A percentile compares a stretch with the other conserved stretches of the same genome.
phyloP scores from a whole-genome alignment of 805 yeast genomes.

The Phaffomyces opuntiae region DNA sequence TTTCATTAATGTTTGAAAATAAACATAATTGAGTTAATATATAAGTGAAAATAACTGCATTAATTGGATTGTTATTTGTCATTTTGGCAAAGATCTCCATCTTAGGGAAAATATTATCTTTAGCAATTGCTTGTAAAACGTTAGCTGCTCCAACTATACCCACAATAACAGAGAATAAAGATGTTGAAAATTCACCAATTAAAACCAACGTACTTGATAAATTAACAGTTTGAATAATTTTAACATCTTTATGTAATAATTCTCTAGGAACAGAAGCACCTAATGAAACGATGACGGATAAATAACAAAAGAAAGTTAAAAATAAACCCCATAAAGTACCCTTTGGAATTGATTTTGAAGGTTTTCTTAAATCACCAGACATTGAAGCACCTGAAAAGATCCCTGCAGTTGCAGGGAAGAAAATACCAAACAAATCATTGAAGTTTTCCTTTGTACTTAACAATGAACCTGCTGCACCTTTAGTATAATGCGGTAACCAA shows the following conservation, averaged over 20 bases:
- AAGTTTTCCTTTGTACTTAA: conserved; percentile 59
- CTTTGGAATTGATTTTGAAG: conserved; percentile 82
- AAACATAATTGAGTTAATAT: conserved; percentile 74
- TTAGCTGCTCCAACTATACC: conserved; percentile 96
- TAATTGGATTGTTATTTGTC: conserved; percentile 48
- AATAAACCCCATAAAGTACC: conserved; percentile 88
- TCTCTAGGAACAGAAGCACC: conserved; percentile 77
- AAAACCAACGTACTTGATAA: conserved; percentile 61
- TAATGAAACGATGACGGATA: conserved; percentile 74
- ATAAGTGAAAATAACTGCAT: conserved; percentile 73
- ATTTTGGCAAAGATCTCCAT: conserved; percentile 51
- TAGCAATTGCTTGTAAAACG: conserved; percentile 83
- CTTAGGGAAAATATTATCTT: conserved; percentile 84
- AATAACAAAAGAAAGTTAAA: conserved; percentile 70
- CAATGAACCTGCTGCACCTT: conserved; percentile 89
- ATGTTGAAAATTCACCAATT: conserved; percentile 87
- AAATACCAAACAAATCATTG: conserved; percentile 83
- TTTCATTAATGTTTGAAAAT: conserved; percentile 85
- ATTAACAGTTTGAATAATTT: conserved; percentile 77
- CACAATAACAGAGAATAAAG: conserved; percentile 87
- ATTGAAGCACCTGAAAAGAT: conserved; percentile 97
- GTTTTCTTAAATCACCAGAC: conserved; percentile 88
- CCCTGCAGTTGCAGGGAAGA: conserved; percentile 98
- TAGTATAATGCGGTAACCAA: conserved; percentile 71
- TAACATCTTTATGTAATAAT: conserved; percentile 69